Percentiles rank a stretch among this genome's conserved stretches.
These are phyloP conservation scores for Fragilaria radians DNA, from an alignment of 108 stramenopile genomes.

Conservation along the genomic window DNA sequence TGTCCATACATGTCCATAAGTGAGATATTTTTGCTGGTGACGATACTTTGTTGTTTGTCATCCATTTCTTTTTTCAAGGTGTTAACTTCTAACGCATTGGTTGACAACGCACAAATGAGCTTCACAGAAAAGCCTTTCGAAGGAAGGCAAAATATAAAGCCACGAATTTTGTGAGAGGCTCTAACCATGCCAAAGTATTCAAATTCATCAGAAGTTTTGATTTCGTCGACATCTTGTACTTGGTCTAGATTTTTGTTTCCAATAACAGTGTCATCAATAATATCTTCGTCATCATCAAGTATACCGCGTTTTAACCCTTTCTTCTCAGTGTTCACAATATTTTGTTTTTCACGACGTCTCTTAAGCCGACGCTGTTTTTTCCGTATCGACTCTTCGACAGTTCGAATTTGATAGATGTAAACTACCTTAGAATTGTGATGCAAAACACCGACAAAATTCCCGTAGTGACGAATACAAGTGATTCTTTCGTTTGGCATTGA, in stretches of 20 bases:
- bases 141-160: slow-evolving; percentile 47
- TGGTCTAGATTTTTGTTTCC: slow-evolving; percentile 2
- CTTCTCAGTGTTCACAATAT: slow-evolving; percentile 26
- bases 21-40: slow-evolving; percentile 32
- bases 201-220: slow-evolving; percentile 89
- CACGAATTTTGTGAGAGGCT: slow-evolving; percentile 77
- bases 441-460: slow-evolving; percentile 64
- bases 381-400: slow-evolving; percentile 55
- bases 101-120: slow-evolving; percentile 76
- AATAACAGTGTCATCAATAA: slow-evolving; percentile 13
- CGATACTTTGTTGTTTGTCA: slow-evolving; percentile 12
- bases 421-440: slow-evolving; percentile 64
- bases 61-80: slow-evolving; percentile 27
- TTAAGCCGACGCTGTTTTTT: slow-evolving; percentile 78
- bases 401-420: slow-evolving; percentile 77
- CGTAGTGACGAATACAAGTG: slow-evolving; percentile 51
- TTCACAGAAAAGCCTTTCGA: slow-evolving; percentile 52
- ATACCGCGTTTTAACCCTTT: slow-evolving; percentile 54
- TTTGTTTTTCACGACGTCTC: slow-evolving; percentile 66
- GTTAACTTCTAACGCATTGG: slow-evolving; percentile 88
- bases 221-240: slow-evolving; percentile 26
- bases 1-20: slow-evolving; percentile 88
- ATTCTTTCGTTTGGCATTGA: slow-evolving; percentile 56
- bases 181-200: slow-evolving; percentile 76
- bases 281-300: slow-evolving; percentile 69